Evolutionary conservation across 306 rosid genomes (phyloP), one percentile per base, ranked within the genome.

Genomic region (Cicer bijugum): DNA sequence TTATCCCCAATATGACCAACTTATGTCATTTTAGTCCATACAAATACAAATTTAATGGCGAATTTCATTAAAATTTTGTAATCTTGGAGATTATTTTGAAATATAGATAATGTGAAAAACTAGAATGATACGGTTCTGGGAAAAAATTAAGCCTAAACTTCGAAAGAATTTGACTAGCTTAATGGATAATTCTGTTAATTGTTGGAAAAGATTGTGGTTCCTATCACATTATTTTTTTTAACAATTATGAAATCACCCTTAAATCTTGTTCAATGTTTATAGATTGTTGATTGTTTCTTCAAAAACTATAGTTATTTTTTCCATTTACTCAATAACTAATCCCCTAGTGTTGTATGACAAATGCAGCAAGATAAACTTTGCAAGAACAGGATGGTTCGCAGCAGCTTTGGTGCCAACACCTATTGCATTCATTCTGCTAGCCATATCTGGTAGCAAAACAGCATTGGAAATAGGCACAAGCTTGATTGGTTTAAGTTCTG

Each of bases 361-460:
- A 66, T 75, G 80, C 82, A 83, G 87, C 57, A 81, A 73, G 58
- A 62, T 84, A 39, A 60, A 63, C n/a, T 75, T 86, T 76, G 85
- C 85, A 23, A 83, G 89, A 73, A 86, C 87, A 0, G 89, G 89
- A 33, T 86, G 89, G 89, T 75, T 83, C 72, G 80, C 87, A 33
- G 45, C 71, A 16, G 85, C 87, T 0, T 12, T 83, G 15, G 62
- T 86, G 51, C 89, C 89, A 67, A 86, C 85, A 53, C 87, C 87
- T 9, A 28, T 78, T 1, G 89, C 85, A 44, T 86, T 86, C 67
- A 56, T 79, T 67, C 15, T 86, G 47, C 81, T 86, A 6, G 81
- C 67, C 15, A 40, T 67, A 7, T 78, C 84, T 16, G 82, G 85
- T 16, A 81, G 81, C 9, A 83, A 28, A 56, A n/a, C 67, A 33